Conservation (phyloP, 1,139 yeast genomes). For the Lodderomyces parapsilosis region DNA sequence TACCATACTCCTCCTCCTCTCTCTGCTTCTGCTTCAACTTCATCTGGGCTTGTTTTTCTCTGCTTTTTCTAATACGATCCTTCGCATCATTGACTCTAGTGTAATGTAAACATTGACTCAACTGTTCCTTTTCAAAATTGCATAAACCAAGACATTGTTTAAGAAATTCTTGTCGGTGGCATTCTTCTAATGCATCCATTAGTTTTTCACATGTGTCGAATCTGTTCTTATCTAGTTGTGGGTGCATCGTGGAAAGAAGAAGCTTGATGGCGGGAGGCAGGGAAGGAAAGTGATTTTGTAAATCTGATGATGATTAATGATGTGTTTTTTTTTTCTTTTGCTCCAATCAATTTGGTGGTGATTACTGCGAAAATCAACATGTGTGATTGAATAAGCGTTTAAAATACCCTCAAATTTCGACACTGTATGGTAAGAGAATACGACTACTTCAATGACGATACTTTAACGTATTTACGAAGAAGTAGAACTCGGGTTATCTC, state of each 20-base stretch:
- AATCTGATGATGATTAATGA: background rate
- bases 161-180: constrained; percentile 73
- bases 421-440: too few species aligned
- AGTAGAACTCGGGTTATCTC: too few species aligned
- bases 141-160: constrained; percentile 82
- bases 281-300: background rate
- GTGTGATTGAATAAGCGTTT: too few species aligned
- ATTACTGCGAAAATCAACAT: too few species aligned
- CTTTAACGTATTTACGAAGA: too few species aligned
- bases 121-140: constrained; percentile 78
- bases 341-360: background rate
- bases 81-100: constrained; percentile 71
- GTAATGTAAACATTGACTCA: constrained; percentile 74
- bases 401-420: too few species aligned
- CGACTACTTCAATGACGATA: too few species aligned
- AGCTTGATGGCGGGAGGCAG: background rate
- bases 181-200: constrained; percentile 85
- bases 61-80: constrained; percentile 56
- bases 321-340: too few species aligned
- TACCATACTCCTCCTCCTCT: constrained; percentile 80
- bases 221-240: constrained; percentile 46
- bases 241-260: constrained; percentile 33
- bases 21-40: constrained; percentile 58
- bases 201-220: constrained; percentile 69
- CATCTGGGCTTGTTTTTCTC: constrained; percentile 53